Evolutionary conservation across 768 basidiomycete species (phyloP).

Genomic region (Mycena galopus): DNA sequence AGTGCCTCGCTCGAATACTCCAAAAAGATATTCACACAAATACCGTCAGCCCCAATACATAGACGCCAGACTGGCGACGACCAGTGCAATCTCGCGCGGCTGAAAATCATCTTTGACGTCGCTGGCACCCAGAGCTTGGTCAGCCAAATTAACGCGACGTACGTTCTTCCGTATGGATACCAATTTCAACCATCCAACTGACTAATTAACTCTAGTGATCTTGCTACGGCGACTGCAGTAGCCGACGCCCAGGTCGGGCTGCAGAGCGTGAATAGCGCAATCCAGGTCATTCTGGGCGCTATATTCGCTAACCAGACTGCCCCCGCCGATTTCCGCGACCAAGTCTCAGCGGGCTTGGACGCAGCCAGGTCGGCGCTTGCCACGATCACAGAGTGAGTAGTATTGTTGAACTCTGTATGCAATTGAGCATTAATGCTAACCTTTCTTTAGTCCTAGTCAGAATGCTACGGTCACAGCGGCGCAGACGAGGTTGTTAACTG

Average conservation of each 20-base stretch:
- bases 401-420: background rate
- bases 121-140: too few species aligned
- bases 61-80: constrained; percentile 30
- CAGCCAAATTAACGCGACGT: constrained; percentile 30
- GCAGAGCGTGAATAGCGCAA: too few species aligned
- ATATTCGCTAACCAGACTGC: constrained; percentile 38
- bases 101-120: constrained; percentile 21
- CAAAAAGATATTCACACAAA: background rate
- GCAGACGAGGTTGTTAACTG: background rate
- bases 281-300: constrained; percentile 43
- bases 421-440: background rate
- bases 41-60: background rate
- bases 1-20: background rate
- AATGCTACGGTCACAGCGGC: background rate
- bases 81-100: constrained; percentile 32
- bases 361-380: constrained; percentile 39
- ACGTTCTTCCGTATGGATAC: too few species aligned
- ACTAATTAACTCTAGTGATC: constrained; percentile 34
- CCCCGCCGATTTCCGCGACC: constrained; percentile 41
- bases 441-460: background rate
- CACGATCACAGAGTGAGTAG: constrained; percentile 41
- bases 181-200: background rate
- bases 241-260: too few species aligned
- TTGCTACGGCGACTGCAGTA: constrained; percentile 39
- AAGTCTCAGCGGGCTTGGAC: constrained; percentile 39